Evolutionary conservation across 805 yeast species (phyloP), one percentile per base, ranked within the genome.

Genomic region (Candida orba): DNA sequence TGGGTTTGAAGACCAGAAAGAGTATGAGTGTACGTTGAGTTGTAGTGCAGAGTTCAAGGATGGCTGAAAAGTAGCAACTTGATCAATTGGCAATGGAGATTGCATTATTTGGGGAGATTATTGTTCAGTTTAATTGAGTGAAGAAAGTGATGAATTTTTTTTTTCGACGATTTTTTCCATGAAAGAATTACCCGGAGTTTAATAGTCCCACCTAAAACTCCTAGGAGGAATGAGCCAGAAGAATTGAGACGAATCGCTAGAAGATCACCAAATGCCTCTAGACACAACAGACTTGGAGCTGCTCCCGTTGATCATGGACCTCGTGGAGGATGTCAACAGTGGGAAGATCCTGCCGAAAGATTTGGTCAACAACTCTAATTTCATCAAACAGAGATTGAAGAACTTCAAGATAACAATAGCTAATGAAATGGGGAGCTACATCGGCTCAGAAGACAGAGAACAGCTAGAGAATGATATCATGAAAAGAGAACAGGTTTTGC

Each of bases 301-400:
- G 15, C 46, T 71, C 3, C 73, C 75, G 2, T 38, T 69, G 29
- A 52, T 71, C 7, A 46, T 71, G 44, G 74, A 69, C 37, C 52
- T 67, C 18, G 55, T 71, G 7, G 73, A 69, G 39, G 64, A 59
- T 38, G 61, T 71, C 10, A 63, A 66, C 37, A 49, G 57, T 2
- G 74, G 73, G 0, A 60, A 63, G 41, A 52, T 69, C 2, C 46
- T 67, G n/a, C 71, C 73, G 0, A 67, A 68, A 41, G 75, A 71
- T 40, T 65, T 67, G 34, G 70, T 65, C 29, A 69, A 67, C 49
- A 64, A 70, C 7, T 69, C 66, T 52, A 37, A 68, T 58, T 34
- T 36, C 13, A 65, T 74, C 30, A 59, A 74, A 32, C 46, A 43
- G 24, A 24, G 46, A 22, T 29, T 43, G n/a, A 43, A 36, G 38